These are phyloP conservation scores for Abrus precatorius DNA, from an alignment of 306 rosid species.

Conservation along the genomic window DNA sequence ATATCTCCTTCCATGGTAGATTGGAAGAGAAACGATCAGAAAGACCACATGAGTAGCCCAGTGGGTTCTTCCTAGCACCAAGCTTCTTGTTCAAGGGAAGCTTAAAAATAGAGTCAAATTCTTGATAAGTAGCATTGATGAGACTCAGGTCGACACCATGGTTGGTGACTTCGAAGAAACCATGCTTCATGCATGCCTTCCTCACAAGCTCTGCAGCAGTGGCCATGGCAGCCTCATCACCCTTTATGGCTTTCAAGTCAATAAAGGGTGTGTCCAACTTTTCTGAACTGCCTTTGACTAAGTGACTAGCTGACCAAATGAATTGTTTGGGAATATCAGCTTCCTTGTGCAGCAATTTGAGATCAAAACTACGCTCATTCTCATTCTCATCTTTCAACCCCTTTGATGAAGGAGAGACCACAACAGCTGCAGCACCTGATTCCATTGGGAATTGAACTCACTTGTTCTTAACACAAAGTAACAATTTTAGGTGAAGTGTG, in stretches of 20 bases:
- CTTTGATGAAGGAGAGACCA: conserved; percentile 32
- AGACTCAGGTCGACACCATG: conserved; percentile 64
- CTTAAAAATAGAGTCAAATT: conserved; percentile 55
- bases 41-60: conserved; percentile 72
- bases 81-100: conserved; percentile 62
- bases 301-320: conserved; percentile 60
- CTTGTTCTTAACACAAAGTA: neutral
- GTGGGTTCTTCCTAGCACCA: conserved; percentile 35
- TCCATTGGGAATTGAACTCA: conserved; percentile 45
- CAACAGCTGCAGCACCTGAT: conserved; percentile 30
- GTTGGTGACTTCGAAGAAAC: conserved; percentile 72
- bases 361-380: conserved; percentile 36
- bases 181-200: conserved; percentile 67
- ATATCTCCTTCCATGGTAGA: conserved; percentile 79
- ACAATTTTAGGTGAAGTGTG: too few species aligned
- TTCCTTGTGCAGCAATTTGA: conserved; percentile 44
- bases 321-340: conserved; percentile 58
- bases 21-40: conserved; percentile 58
- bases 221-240: conserved; percentile 51
- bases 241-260: conserved; percentile 50
- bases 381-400: neutral
- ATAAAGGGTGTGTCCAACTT: conserved; percentile 66
- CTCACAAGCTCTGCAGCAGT: conserved; percentile 57
- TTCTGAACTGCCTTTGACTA: conserved; percentile 35
- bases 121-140: conserved; percentile 54